Conservation (phyloP, 257 asterid genomes). For the Jasminum sambac region DNA sequence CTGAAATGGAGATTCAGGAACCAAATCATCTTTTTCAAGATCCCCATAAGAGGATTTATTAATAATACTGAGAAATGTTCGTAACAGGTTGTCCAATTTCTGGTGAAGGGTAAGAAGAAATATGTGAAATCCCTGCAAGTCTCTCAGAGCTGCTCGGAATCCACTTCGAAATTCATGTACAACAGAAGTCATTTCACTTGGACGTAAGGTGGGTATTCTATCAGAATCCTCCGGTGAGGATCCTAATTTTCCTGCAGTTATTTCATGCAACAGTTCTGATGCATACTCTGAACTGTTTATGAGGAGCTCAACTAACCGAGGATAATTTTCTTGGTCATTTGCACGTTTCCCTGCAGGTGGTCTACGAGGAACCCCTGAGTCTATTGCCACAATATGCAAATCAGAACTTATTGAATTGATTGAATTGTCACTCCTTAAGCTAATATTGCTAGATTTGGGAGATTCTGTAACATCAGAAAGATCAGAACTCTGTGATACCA, state of each 20-base stretch:
- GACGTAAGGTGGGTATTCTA: slow-evolving; percentile 31
- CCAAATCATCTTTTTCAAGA: slow-evolving; percentile 70
- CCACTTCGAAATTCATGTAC: slow-evolving; percentile 78
- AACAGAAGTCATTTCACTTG: slow-evolving; percentile 50
- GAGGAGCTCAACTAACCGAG: slow-evolving; percentile 90
- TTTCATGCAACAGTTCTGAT: slow-evolving; percentile 66
- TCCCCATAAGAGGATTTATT: slow-evolving; percentile 67
- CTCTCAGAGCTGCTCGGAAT: slow-evolving; percentile 86
- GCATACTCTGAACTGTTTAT: slow-evolving; percentile 83
- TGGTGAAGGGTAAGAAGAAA: slow-evolving; percentile 93
- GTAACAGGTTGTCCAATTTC: slow-evolving; percentile 71
- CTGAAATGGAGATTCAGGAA: slow-evolving; percentile 63
- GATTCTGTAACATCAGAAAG: slow-evolving; percentile 73
- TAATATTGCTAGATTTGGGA: slow-evolving; percentile 64
- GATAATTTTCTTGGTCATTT: slow-evolving; percentile 86
- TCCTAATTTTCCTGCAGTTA: slow-evolving; percentile 83
- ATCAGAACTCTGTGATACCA: slow-evolving; percentile 73
- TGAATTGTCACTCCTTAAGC: slow-evolving; percentile 52
- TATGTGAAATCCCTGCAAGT: slow-evolving; percentile 93
- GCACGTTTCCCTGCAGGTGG: slow-evolving; percentile 99
- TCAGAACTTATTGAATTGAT: slow-evolving; percentile 44
- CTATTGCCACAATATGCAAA: slow-evolving; percentile 83
- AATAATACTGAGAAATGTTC: slow-evolving; percentile 61
- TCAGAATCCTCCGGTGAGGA: slow-evolving; percentile 45
- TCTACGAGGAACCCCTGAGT: slow-evolving; percentile 95